Percentiles rank a stretch among this genome's conserved stretches.
Conservation (phyloP, 306 rosid species). For the Aeschynomene evenia region DNA sequence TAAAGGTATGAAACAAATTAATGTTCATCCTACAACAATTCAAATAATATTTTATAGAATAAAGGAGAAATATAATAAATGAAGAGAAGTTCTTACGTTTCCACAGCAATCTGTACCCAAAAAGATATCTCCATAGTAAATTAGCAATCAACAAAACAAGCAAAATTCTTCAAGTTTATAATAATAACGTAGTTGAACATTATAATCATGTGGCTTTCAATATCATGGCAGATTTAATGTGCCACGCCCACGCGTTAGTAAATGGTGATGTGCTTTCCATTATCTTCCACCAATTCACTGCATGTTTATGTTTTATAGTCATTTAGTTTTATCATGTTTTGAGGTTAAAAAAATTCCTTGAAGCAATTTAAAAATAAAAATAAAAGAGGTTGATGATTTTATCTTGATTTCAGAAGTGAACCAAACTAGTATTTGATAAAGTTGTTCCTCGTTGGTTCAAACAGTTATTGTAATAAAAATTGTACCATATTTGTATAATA, state of each 20-base stretch:
- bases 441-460: no score
- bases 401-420: no score
- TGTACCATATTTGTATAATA: no score
- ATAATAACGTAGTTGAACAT: conserved; percentile 2
- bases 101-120: no score
- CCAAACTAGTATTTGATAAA: no score
- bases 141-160: background rate
- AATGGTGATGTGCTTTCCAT: background rate
- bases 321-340: background rate
- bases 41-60: background rate
- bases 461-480: no score
- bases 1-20: background rate
- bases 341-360: background rate
- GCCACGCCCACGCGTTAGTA: background rate
- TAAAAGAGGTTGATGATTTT: no score
- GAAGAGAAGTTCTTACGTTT: background rate
- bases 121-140: background rate
- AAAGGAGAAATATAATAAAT: background rate
- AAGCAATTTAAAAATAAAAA: no score
- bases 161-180: background rate
- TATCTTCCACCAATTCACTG: background rate
- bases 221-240: conserved; percentile 12
- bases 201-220: conserved; percentile 12
- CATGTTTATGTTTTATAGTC: background rate
- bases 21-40: background rate